phyloP scores from a whole-genome alignment of 371 early-diverging fungal genomes.

The Apophysomyces elegans region DNA sequence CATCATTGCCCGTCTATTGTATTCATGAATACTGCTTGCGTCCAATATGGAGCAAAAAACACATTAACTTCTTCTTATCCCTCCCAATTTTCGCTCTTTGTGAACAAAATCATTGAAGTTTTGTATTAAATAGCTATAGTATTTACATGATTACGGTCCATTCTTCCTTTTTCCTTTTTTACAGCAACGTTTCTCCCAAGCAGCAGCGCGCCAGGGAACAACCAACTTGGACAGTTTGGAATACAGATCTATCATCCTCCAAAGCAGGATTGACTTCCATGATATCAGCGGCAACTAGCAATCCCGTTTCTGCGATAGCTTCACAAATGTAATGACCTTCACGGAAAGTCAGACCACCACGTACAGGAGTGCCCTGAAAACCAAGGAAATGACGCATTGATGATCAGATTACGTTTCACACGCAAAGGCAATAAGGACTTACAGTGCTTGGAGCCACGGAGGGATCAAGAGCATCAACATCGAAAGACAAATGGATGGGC shows the following conservation, averaged over 20 bases:
- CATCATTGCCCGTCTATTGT: too few species aligned
- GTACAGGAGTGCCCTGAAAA: conserved; percentile 87
- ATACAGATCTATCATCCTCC: conserved; percentile 70
- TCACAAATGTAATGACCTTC: conserved; percentile 94
- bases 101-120: too few species aligned
- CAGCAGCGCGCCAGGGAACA: conserved; percentile 84
- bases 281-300: conserved; percentile 90
- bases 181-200: conserved; percentile 78
- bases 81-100: too few species aligned
- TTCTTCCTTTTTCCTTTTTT: conserved; percentile 5
- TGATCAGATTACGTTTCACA: neutral
- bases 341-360: conserved; percentile 93
- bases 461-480: conserved; percentile 97
- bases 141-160: too few species aligned
- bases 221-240: conserved; percentile 88
- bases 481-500: conserved; percentile 93
- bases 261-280: conserved; percentile 94
- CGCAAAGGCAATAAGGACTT: conserved; percentile 20
- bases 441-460: conserved; percentile 93
- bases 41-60: too few species aligned
- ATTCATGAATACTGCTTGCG: too few species aligned
- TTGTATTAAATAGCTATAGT: too few species aligned
- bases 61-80: too few species aligned
- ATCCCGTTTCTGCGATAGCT: conserved; percentile 85
- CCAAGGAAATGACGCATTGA: neutral